phyloP scores from a whole-genome alignment of 2,329 filamentous ascomycete genomes.

The Stachybotrys echinatus region DNA sequence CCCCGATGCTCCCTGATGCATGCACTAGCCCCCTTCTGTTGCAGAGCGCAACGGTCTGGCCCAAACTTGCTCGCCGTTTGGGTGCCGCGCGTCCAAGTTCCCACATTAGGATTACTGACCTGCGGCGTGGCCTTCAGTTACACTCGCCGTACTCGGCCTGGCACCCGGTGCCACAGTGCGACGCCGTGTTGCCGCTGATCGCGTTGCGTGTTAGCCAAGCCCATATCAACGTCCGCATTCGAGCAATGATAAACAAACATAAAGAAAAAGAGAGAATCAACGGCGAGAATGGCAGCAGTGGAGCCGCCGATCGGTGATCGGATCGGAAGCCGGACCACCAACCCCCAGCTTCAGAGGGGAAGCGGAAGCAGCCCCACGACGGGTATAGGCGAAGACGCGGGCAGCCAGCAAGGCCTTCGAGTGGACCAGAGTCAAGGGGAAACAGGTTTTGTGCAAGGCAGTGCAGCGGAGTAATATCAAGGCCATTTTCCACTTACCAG shows the following conservation, averaged over 20 bases:
- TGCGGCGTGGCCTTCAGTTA: conserved; percentile 6
- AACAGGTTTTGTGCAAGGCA: too few relatives aligned
- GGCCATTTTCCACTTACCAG: conserved; percentile 23
- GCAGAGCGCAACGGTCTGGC: background rate
- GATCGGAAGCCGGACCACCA: background rate
- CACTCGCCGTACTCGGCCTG: conserved; percentile 27
- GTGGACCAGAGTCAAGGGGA: background rate
- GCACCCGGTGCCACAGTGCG: conserved; percentile 27
- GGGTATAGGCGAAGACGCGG: background rate
- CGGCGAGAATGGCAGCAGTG: background rate
- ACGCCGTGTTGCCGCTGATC: conserved; percentile 9
- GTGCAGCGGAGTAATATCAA: background rate
- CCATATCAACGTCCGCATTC: too few relatives aligned
- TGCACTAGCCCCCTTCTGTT: background rate
- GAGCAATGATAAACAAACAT: too few relatives aligned
- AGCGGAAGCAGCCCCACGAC: background rate
- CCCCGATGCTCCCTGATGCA: background rate
- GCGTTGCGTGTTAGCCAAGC: background rate
- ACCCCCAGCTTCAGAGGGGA: background rate
- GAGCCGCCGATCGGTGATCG: background rate
- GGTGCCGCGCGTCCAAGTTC: background rate
- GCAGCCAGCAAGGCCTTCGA: background rate
- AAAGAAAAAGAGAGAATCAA: too few relatives aligned
- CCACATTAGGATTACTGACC: background rate
- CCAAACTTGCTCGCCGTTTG: background rate